Base-by-base conservation (phyloP, 2,329 filamentous ascomycete species). In the Neofusicoccum ribis region DNA sequence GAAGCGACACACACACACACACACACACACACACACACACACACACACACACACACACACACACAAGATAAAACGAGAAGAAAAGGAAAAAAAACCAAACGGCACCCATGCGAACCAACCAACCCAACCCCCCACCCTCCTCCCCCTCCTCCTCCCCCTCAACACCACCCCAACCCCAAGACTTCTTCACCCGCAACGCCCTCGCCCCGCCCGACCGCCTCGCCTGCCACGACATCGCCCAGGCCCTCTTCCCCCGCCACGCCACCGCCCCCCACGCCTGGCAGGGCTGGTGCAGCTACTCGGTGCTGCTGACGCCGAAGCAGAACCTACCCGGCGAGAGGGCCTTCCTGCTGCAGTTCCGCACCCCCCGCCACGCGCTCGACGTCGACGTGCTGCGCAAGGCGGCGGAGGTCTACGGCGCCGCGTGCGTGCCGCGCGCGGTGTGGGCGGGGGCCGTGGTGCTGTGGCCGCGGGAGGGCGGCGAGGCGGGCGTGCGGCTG, bases 401-500 rank as follows among this genome's bases (percentile, higher is more conserved):
- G 20, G 67, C 66, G 15, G 76, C 76, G 4, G 68, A 17, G 0
- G 67, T 64, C 1, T 76, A 77, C 54, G 62, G 69, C 1, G 23
- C 2, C 1, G n/a, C 17, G 3, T 64, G 71, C 17, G 73, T 69
- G n/a, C 75, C 77, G 4, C 15, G 41, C 7, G 36, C 51, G 15
- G 52, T 58, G 14, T n/a, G 23, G 11, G 39, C 52, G 39, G 52
- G 5, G 14, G 14, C 5, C 2, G 39, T 1, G 60, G 8, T 5
- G 58, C 69, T 27, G 54, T 58, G 49, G 49, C 49, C 61, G 20
- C 11, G 5, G 73, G 8, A 59, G 65, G 9, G 17, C 17, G 51
- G 34, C 37, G 51, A 36, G 36, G 36, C 23, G 36, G 36, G 51
- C 3, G 20, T 12, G 17, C 20, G 2, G 20, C 23, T 27, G 36